These are phyloP conservation scores for Pythium sukuiense DNA, from an alignment of 352 stramenopile species.

Conservation along the genomic window DNA sequence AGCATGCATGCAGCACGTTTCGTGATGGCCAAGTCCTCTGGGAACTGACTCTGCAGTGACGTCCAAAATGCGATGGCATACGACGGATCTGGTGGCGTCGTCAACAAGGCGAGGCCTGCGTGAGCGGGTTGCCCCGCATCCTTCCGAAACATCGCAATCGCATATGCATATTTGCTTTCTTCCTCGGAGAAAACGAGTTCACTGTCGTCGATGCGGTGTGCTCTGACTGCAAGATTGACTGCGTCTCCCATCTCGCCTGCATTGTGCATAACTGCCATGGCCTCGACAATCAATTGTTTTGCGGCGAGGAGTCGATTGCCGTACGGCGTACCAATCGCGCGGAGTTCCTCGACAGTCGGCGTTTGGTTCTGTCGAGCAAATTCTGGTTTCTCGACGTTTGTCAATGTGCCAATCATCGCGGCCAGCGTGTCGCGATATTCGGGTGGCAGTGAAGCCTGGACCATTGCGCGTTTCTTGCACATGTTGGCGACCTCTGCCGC, in stretches of 20 bases:
- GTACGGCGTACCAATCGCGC: slow-evolving; percentile 1
- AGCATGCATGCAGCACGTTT: slow-evolving; percentile 4
- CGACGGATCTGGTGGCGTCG: background rate
- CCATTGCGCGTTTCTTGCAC: background rate
- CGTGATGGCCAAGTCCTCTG: slow-evolving; percentile 1
- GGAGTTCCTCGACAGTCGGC: background rate
- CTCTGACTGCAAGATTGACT: background rate
- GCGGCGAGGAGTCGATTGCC: background rate
- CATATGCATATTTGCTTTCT: background rate
- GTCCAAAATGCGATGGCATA: slow-evolving; percentile 1
- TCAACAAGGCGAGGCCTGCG: background rate
- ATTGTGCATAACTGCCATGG: background rate
- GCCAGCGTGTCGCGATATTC: too few relatives aligned
- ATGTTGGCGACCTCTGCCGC: background rate
- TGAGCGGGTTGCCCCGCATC: background rate
- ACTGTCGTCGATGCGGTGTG: slow-evolving; percentile 8
- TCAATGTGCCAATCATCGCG: too few relatives aligned
- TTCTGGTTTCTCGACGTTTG: too few relatives aligned
- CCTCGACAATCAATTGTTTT: background rate
- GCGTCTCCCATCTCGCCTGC: background rate
- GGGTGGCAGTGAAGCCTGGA: background rate
- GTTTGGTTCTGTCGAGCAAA: background rate
- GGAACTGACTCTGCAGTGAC: slow-evolving; percentile 2
- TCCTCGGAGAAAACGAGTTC: slow-evolving; percentile 6
- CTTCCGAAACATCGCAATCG: background rate